Conservation (phyloP, 306 rosid genomes). For the Sophora flavescens region DNA sequence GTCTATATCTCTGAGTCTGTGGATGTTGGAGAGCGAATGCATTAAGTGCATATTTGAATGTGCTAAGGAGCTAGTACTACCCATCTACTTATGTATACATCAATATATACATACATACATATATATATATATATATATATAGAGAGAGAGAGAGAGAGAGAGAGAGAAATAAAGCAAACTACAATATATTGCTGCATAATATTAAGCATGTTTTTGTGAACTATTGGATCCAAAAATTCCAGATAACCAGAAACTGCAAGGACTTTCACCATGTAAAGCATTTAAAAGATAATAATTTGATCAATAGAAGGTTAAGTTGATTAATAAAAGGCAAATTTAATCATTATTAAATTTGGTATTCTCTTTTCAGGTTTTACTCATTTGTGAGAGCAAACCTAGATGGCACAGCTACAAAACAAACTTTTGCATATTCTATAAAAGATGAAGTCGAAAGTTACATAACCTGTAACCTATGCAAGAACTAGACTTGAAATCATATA, state of each 20-base stretch:
- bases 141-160: too few species aligned
- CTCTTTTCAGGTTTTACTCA: slow-evolving; percentile 37
- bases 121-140: too few species aligned
- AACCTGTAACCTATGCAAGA: slow-evolving; percentile 91
- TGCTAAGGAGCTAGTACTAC: background rate
- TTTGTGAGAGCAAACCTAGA: slow-evolving; percentile 37
- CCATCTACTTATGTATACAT: too few species aligned
- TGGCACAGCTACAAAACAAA: slow-evolving; percentile 31
- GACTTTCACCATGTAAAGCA: slow-evolving; percentile 32
- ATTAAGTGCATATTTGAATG: background rate
- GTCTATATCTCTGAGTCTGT: slow-evolving; percentile 22
- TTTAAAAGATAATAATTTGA: slow-evolving; percentile 13
- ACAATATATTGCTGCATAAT: slow-evolving; percentile 24
- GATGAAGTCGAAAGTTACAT: slow-evolving; percentile 40
- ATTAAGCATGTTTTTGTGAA: slow-evolving; percentile 17
- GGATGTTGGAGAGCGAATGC: slow-evolving; percentile 13
- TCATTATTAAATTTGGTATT: slow-evolving; percentile 24
- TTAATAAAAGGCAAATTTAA: background rate
- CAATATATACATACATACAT: too few species aligned
- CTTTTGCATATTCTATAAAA: slow-evolving; percentile 24
- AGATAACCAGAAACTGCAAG: slow-evolving; percentile 13
- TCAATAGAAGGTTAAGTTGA: background rate
- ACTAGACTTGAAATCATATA: slow-evolving; percentile 97
- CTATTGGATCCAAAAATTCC: slow-evolving; percentile 12
- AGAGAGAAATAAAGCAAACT: background rate